A percentile compares a stretch with the other conserved stretches of the same genome.
Conservation (phyloP, 148 eudicot species). For the Rhododendron kiyosumense region DNA sequence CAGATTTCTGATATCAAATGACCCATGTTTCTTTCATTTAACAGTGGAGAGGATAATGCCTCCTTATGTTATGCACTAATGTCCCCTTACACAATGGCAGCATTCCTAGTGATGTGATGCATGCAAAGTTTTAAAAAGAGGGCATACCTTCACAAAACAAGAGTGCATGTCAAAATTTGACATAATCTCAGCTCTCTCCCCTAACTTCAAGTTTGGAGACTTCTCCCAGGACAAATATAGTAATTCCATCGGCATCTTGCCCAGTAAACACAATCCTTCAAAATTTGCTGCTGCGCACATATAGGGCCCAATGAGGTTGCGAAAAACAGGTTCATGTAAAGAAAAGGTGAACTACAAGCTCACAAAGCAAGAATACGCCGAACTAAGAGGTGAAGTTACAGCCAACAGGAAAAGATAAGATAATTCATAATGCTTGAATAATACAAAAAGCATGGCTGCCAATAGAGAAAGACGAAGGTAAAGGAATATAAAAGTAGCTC, state of each 20-base stretch:
- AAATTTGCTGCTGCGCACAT: conserved; percentile 37
- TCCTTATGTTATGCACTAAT: neutral
- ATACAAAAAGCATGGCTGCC: neutral
- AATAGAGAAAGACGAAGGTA: neutral
- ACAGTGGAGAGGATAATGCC: neutral
- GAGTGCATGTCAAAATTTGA: conserved; percentile 66
- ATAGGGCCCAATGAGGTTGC: conserved; percentile 11
- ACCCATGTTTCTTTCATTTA: neutral
- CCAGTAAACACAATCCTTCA: conserved; percentile 70
- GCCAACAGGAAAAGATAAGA: neutral
- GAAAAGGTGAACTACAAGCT: neutral
- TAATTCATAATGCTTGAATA: neutral
- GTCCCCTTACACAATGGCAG: neutral
- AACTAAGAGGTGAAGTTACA: neutral
- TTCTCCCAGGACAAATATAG: conserved; percentile 69
- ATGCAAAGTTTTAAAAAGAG: neutral
- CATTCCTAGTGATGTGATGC: neutral
- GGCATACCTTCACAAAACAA: conserved; percentile 63
- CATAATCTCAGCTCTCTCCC: conserved; percentile 66
- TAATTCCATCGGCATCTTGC: conserved; percentile 70
- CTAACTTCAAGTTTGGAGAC: conserved; percentile 54
- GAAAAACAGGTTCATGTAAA: neutral
- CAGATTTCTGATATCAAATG: neutral
- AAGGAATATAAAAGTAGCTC: neutral
- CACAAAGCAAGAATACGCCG: neutral